A percentile compares a stretch with the other conserved stretches of the same genome.
Conservation (phyloP, 768 basidiomycete species). For the Cystoderma amianthinum region DNA sequence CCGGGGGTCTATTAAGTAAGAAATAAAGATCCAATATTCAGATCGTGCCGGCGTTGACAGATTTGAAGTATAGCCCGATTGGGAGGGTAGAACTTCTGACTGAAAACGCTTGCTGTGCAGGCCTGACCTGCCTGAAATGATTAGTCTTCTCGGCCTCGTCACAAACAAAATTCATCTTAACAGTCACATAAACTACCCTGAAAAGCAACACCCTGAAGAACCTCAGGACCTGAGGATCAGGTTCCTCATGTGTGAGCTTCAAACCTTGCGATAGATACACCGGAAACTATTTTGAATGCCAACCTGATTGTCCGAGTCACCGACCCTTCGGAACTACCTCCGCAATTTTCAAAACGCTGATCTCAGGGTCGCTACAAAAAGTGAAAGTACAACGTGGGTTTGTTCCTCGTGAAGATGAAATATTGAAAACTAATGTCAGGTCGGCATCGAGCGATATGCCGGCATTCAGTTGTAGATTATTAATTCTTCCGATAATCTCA, state of each 20-base stretch:
- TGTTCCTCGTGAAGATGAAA: conserved; percentile 5
- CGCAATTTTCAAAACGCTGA: conserved; percentile 13
- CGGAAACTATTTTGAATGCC: conserved; percentile 26
- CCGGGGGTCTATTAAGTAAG: conserved; percentile 61
- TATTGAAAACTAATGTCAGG: not conserved
- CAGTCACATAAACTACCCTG: conserved; percentile 17
- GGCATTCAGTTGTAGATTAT: conserved; percentile 8
- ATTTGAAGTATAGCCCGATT: conserved; percentile 29
- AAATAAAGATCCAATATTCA: conserved; percentile 26
- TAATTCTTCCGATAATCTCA: conserved; percentile 6
- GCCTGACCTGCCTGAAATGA: conserved; percentile 9
- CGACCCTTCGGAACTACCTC: conserved; percentile 29
- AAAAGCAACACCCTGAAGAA: conserved; percentile 11
- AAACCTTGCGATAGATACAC: conserved; percentile 18
- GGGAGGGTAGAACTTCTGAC: conserved; percentile 11
- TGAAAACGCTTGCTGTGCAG: conserved; percentile 5
- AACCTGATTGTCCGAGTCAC: conserved; percentile 12
- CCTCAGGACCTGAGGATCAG: conserved; percentile 36
- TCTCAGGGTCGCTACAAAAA: conserved; percentile 22
- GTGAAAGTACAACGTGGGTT: conserved; percentile 13
- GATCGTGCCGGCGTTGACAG: conserved; percentile 36
- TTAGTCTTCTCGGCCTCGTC: conserved; percentile 15
- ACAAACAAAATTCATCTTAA: conserved; percentile 16
- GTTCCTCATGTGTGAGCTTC: conserved; percentile 21
- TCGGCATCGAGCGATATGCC: conserved; percentile 6